Percentiles rank a stretch among this genome's conserved stretches.
Conservation (phyloP, 805 yeast genomes). For the Candida saitoana region DNA sequence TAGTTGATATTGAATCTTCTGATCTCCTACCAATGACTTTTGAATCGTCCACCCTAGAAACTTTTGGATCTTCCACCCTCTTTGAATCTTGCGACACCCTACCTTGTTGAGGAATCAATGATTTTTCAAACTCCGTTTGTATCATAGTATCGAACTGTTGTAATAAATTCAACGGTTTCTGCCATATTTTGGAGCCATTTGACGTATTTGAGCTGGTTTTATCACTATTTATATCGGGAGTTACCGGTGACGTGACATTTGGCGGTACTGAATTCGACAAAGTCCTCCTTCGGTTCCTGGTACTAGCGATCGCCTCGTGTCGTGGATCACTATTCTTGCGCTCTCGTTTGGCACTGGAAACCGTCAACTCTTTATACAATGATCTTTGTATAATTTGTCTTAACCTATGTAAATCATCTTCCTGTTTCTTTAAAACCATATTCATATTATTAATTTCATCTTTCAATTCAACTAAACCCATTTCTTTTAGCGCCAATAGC, state of each 20-base stretch:
- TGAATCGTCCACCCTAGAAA: background rate
- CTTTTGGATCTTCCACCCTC: background rate
- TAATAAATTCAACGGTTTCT: slow-evolving; percentile 56
- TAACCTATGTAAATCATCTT: slow-evolving; percentile 47
- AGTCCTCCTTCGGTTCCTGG: slow-evolving; percentile 22
- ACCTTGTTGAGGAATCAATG: slow-evolving; percentile 13
- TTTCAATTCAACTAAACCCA: slow-evolving; percentile 61
- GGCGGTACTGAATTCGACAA: slow-evolving; percentile 9
- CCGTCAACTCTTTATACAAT: slow-evolving; percentile 36
- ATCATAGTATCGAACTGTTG: slow-evolving; percentile 67
- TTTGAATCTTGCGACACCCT: slow-evolving; percentile 1
- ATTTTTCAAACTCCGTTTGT: slow-evolving; percentile 61
- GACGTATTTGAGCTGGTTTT: background rate
- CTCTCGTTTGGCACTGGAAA: slow-evolving; percentile 11
- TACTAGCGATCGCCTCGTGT: slow-evolving; percentile 26
- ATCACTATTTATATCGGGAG: slow-evolving; percentile 2
- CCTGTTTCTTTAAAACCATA: slow-evolving; percentile 37
- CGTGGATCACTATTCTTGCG: slow-evolving; percentile 21
- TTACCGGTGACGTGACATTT: background rate
- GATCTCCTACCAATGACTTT: slow-evolving; percentile 12
- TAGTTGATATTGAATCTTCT: slow-evolving; percentile 24
- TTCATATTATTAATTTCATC: slow-evolving; percentile 47
- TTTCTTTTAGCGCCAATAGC: slow-evolving; percentile 63
- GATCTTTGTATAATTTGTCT: slow-evolving; percentile 46
- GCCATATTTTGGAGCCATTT: slow-evolving; percentile 27